Conservation (phyloP, 495 filamentous ascomycete species). For the Hyaloscypha finlandica region DNA sequence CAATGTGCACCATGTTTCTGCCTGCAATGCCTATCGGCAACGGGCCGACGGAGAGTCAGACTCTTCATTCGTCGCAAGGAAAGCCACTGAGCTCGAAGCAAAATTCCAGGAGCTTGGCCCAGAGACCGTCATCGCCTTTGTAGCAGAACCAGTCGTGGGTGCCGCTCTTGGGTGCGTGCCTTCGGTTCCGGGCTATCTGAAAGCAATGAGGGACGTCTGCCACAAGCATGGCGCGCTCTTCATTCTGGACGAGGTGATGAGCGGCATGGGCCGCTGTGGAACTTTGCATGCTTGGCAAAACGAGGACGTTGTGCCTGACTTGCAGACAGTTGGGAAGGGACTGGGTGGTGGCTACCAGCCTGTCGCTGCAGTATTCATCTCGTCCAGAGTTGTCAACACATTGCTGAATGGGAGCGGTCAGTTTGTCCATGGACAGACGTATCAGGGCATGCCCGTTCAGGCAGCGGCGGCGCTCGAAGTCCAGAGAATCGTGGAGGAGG, state of each 20-base stretch:
- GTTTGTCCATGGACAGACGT: constrained; percentile 63
- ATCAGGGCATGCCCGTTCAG: constrained; percentile 59
- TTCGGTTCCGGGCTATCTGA: constrained; percentile 63
- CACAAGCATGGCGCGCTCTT: constrained; percentile 65
- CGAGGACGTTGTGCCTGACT: constrained; percentile 62
- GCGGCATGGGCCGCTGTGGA: constrained; percentile 71
- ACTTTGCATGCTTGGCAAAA: constrained; percentile 70
- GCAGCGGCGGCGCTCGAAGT: constrained; percentile 64
- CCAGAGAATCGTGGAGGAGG: constrained; percentile 57
- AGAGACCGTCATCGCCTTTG: constrained; percentile 72
- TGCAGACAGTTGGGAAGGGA: constrained; percentile 71
- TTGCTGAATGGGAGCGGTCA: constrained; percentile 56
- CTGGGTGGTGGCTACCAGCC: constrained; percentile 64
- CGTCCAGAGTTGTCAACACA: constrained; percentile 52
- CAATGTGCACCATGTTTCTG: constrained; percentile 64
- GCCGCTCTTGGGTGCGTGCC: constrained; percentile 65
- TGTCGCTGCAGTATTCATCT: constrained; percentile 60
- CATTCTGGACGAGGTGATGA: constrained; percentile 80
- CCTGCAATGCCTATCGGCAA: constrained; percentile 67
- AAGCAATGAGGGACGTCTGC: constrained; percentile 63
- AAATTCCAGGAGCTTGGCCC: constrained; percentile 74
- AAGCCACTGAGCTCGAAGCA: constrained; percentile 66
- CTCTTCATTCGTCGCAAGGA: constrained; percentile 49
- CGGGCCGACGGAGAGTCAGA: constrained; percentile 50
- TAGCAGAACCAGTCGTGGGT: constrained; percentile 70